These are phyloP conservation scores for Scheffersomyces ergatensis DNA, from an alignment of 805 yeast species.

Conservation along the genomic window DNA sequence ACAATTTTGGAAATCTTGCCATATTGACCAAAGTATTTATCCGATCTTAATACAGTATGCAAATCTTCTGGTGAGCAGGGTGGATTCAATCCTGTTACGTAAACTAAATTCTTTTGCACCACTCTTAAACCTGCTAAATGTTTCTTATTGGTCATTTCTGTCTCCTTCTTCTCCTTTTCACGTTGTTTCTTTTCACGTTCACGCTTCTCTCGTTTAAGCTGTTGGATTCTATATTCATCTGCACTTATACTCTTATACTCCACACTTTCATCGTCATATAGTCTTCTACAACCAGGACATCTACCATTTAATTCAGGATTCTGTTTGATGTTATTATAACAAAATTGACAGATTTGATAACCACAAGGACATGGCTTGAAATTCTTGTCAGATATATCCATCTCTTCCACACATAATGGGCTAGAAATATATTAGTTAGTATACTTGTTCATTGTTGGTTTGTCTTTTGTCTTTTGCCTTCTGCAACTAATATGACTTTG, in stretches of 20 bases:
- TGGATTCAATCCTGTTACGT: slow-evolving; percentile 92
- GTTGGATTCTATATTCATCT: slow-evolving; percentile 85
- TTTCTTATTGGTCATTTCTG: slow-evolving; percentile 78
- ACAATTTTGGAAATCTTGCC: slow-evolving; percentile 94
- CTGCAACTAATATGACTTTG: no score
- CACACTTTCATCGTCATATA: slow-evolving; percentile 89
- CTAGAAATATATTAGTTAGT: slow-evolving; percentile 32
- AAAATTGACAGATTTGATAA: slow-evolving; percentile 95
- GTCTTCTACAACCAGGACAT: slow-evolving; percentile 96
- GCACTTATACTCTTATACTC: slow-evolving; percentile 80
- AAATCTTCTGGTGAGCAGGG: slow-evolving; percentile 80
- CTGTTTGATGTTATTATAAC: slow-evolving; percentile 93
- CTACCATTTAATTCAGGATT: slow-evolving; percentile 94
- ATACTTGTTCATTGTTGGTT: neutral
- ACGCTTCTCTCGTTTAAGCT: slow-evolving; percentile 72
- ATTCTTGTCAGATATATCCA: slow-evolving; percentile 94
- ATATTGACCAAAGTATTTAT: slow-evolving; percentile 96
- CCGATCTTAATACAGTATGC: slow-evolving; percentile 78
- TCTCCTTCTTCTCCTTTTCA: slow-evolving; percentile 90
- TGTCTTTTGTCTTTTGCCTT: no score
- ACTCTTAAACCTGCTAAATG: slow-evolving; percentile 96
- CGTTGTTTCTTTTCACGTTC: slow-evolving; percentile 80
- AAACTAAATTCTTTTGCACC: slow-evolving; percentile 95
- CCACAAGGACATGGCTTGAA: slow-evolving; percentile 99
- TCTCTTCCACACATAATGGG: slow-evolving; percentile 96